Conservation (phyloP, 495 filamentous ascomycete genomes). For the Podospora comata region DNA sequence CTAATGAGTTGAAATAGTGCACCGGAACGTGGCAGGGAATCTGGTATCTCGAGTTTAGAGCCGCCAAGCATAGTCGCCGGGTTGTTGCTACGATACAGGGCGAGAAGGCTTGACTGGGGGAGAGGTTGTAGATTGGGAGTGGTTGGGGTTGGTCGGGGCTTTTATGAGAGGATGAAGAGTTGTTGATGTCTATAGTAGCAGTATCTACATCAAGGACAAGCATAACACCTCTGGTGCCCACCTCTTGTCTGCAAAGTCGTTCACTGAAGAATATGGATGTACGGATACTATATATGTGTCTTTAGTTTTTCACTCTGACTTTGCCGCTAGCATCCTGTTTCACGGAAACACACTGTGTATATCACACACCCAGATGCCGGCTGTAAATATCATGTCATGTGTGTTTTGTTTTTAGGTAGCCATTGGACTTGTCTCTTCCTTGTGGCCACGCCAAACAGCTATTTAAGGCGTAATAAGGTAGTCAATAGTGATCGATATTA, state of each 20-base stretch:
- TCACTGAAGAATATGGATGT: too few species aligned
- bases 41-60: slow-evolving; percentile 92
- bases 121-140: not conserved
- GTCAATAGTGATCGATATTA: too few species aligned
- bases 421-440: too few species aligned
- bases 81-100: slow-evolving; percentile 95
- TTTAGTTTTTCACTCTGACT: too few species aligned
- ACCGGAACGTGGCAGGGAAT: slow-evolving; percentile 74
- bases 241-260: not conserved
- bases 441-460: too few species aligned
- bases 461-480: too few species aligned
- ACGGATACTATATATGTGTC: too few species aligned
- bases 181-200: not conserved
- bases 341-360: too few species aligned
- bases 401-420: too few species aligned
- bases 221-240: not conserved
- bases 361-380: too few species aligned
- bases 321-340: too few species aligned
- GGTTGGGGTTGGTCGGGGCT: not conserved
- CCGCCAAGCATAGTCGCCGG: slow-evolving; percentile 66
- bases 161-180: not conserved
- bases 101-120: slow-evolving; percentile 57
- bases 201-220: not conserved
- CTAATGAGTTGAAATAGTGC: slow-evolving; percentile 22
- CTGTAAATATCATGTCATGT: too few species aligned